Percentiles rank a stretch among this genome's conserved stretches.
These are phyloP conservation scores for Trichosanthes cucumerina DNA, from an alignment of 306 rosid genomes.

Conservation along the genomic window DNA sequence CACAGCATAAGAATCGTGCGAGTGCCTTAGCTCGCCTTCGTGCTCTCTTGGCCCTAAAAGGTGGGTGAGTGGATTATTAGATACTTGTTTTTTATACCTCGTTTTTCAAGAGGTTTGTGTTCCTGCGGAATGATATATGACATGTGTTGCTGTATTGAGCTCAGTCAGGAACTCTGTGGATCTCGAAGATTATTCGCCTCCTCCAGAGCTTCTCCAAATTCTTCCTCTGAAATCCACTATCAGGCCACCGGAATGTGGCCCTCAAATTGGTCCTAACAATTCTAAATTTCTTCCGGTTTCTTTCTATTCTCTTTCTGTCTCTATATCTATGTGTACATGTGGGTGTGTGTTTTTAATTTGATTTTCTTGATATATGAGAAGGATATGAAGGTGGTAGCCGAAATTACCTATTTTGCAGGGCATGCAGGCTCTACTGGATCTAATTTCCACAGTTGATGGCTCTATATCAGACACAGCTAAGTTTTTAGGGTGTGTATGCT, in stretches of 20 bases:
- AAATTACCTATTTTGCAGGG: conserved; percentile 40
- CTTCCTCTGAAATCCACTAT: conserved; percentile 71
- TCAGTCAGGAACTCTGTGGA: conserved; percentile 58
- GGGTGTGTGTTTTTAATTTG: conserved; percentile 8
- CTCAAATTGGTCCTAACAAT: conserved; percentile 82
- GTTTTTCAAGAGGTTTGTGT: background rate
- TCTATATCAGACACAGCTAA: conserved; percentile 79
- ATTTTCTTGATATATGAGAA: background rate
- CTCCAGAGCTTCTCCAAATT: conserved; percentile 70
- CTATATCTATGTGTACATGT: background rate
- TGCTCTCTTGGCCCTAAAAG: conserved; percentile 63
- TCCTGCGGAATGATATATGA: background rate
- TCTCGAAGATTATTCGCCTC: conserved; percentile 58
- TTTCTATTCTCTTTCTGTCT: background rate
- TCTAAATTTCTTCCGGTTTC: conserved; percentile 51
- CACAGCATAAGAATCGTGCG: conserved; percentile 84
- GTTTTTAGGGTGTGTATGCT: conserved; percentile 54
- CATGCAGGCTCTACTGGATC: conserved; percentile 89
- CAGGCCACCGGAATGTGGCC: conserved; percentile 62
- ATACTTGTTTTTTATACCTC: background rate
- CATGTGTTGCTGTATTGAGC: conserved; percentile 3
- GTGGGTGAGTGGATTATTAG: conserved; percentile 13
- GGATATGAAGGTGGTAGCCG: background rate
- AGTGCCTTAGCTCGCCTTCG: conserved; percentile 81
- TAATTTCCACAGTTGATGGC: conserved; percentile 66